These are phyloP conservation scores for Pestalotiopsis fici DNA, from an alignment of 2,329 filamentous ascomycete species.

Conservation along the genomic window DNA sequence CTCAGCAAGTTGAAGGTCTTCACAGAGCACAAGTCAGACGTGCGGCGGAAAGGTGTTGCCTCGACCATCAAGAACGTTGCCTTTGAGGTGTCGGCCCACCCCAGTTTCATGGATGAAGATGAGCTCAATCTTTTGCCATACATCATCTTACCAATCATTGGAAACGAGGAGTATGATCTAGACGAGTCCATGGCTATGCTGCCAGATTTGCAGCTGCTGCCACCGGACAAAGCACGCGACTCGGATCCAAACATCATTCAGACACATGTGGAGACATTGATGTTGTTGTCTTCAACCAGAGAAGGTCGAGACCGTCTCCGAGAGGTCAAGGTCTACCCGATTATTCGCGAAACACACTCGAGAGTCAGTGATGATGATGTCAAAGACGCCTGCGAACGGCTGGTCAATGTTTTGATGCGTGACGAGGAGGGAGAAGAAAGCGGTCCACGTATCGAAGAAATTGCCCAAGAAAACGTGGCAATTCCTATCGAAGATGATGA, in stretches of 20 bases:
- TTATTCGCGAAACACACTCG: slow-evolving; percentile 83
- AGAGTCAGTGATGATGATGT: slow-evolving; percentile 78
- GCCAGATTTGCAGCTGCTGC: slow-evolving; percentile 84
- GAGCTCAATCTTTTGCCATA: slow-evolving; percentile 85
- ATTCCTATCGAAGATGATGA: slow-evolving; percentile 34
- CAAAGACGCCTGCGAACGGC: slow-evolving; percentile 79
- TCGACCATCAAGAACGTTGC: slow-evolving; percentile 92
- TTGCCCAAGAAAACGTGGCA: slow-evolving; percentile 37
- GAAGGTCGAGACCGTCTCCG: slow-evolving; percentile 75
- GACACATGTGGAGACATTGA: slow-evolving; percentile 86
- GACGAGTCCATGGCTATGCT: slow-evolving; percentile 88
- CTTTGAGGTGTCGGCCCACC: slow-evolving; percentile 77
- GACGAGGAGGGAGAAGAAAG: slow-evolving; percentile 63
- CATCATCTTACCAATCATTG: slow-evolving; percentile 83
- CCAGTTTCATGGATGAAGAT: slow-evolving; percentile 68
- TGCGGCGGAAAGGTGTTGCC: slow-evolving; percentile 91
- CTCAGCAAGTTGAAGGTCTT: slow-evolving; percentile 92
- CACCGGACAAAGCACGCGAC: slow-evolving; percentile 87
- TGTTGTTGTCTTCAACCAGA: slow-evolving; percentile 78
- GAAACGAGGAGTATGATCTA: slow-evolving; percentile 82
- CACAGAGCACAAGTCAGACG: slow-evolving; percentile 82
- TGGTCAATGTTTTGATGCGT: slow-evolving; percentile 87
- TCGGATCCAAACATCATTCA: slow-evolving; percentile 73
- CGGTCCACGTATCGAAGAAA: slow-evolving; percentile 40
- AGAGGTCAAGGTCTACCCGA: slow-evolving; percentile 80